These are phyloP conservation scores for Blastocrithidia nonstop DNA, from an alignment of 208 protist species.

Conservation along the genomic window DNA sequence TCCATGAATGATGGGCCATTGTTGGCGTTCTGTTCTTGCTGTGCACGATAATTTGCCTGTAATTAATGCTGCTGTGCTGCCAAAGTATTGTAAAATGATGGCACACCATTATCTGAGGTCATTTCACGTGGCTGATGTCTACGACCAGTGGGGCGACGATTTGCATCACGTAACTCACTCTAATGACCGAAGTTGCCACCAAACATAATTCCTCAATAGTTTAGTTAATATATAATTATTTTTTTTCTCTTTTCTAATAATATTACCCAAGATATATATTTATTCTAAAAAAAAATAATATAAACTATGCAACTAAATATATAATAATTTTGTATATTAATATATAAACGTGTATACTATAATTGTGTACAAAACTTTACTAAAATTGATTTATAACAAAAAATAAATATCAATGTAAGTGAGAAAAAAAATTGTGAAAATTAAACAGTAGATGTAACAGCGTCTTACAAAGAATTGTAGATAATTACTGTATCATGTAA, in stretches of 20 bases:
- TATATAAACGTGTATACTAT: neutral
- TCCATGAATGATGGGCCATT: neutral
- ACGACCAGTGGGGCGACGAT: constrained; percentile 19
- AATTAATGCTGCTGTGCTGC: neutral
- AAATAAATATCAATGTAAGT: neutral
- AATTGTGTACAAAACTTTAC: neutral
- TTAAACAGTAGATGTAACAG: constrained; percentile 1
- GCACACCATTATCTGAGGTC: too few relatives aligned
- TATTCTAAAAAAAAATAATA: too few relatives aligned
- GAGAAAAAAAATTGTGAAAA: neutral
- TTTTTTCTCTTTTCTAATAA: too few relatives aligned
- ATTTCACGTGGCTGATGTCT: constrained; percentile 45
- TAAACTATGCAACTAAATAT: too few relatives aligned
- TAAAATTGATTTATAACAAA: neutral
- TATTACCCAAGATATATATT: too few relatives aligned
- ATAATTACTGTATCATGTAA: neutral
- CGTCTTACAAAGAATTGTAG: neutral
- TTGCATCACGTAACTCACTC: constrained; percentile 22
- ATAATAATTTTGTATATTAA: too few relatives aligned
- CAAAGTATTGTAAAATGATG: constrained; percentile 9
- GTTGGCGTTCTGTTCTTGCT: constrained; percentile 7
- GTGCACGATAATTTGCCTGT: neutral
- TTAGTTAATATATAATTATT: too few relatives aligned
- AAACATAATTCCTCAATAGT: constrained; percentile 1
- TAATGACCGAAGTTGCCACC: constrained; percentile 18